Evolutionary conservation across 1,284 basidiomycete genomes (phyloP), one percentile per base, ranked within the genome.

Genomic region (Testicularia cyperi): DNA sequence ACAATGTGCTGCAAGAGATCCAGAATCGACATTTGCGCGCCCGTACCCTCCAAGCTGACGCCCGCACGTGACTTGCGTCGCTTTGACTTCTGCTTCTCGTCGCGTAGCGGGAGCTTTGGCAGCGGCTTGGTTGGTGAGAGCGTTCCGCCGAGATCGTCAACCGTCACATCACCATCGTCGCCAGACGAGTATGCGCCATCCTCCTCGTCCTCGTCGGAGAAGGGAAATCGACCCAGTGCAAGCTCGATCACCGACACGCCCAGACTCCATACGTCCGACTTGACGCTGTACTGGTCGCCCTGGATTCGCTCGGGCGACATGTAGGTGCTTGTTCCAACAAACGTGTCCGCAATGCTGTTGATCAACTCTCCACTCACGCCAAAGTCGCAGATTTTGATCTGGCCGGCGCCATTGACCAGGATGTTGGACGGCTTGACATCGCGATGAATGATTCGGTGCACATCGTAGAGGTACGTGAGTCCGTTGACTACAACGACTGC

Each of bases 231-330:
- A n/a, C 89, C 90, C 33, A 90, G 83, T 1, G 89, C 92, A 32
- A 97, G 83, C 79, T 97, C 92, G 77, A 97, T 91, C 32, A 97
- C 82, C 3, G 91, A 88, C 69, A 97, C 92, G 25, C 94, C 92
- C 40, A 95, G 82, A 2, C 91, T 95, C 92, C 92, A 96, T 6
- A 97, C 89, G 72, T 97, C 92, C 4, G 92, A 95, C 79, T 95
- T 96, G 78, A 96, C 90, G 23, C 90, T 90, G 79, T 98, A 97
- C 74, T 90, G 87, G 4, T 91, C 91, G 42, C 95, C 94, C 81
- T 97, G 92, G 73, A 99, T 97, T 42, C 94, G 90, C 77, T 98
- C 94, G 25, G 94, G 94, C 90, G 97, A 77, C 94, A 98, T 99
- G 78, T 98, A 99, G 12, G 92, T 94, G 56, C 90, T 92, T 3